Base-by-base conservation (phyloP, 352 stramenopile species). In the Pythium apleroticum region DNA sequence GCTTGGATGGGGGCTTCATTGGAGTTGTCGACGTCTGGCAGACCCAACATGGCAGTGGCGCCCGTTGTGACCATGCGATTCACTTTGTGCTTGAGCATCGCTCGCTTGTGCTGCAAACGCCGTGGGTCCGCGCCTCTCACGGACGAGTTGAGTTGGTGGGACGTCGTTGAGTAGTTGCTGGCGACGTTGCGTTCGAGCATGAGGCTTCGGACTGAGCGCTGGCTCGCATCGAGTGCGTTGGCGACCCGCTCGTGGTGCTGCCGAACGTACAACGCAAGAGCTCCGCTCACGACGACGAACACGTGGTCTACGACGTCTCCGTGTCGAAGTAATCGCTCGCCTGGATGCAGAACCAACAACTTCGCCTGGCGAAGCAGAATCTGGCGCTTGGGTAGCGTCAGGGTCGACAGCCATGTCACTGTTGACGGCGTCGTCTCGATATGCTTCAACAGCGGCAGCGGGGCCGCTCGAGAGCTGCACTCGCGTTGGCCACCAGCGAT, bases 151-250 rank as follows among this genome's bases (percentile, higher is more conserved):
- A 90, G 67, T 27, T 88, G 78, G 33, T 86, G 74, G 1, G 79
- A 90, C 0, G 81, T 86, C 28, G 79, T 90, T 30, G 79, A 84
- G 69, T 88, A 88, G 52, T 90, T 88, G 57, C 79, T 90, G 12
- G 73, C 75, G 58, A 90, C 77, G 53, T 73, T 80, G 46, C 63
- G 72, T 67, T 90, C 79, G 0, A 89, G 66, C 57, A 80, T 75
- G 1, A 83, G 54, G 58, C 77, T 90, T 27, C 80, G 73, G 19
- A 89, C 74, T 1, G 77, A 85, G 0, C 76, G 79, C 46, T 86
- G 77, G 30, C 77, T 88, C 6, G 76, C 79, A n/a, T 85, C 65
- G 28, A 86, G 54, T 14, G 84, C 63, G 39, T 35, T 60, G 0
- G 68, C 72, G 2, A 71, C 53, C 2, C 75, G 65, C 25, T 89